phyloP scores from a whole-genome alignment of 306 rosid genomes.

The Fragaria vesca region DNA sequence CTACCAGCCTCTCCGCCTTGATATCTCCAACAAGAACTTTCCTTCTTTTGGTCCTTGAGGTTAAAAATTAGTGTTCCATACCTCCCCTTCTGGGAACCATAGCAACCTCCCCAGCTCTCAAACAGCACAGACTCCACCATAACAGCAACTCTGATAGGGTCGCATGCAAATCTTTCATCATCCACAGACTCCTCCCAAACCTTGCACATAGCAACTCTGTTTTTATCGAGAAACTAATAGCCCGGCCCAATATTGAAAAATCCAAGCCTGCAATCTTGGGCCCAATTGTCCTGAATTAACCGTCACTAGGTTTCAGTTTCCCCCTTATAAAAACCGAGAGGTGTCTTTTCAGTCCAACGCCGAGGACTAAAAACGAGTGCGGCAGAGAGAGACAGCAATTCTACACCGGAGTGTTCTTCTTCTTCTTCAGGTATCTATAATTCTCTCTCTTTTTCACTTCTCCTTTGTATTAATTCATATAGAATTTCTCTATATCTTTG shows the following conservation, averaged over 20 bases:
- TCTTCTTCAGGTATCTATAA: not conserved
- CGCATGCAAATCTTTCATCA: conserved; percentile 58
- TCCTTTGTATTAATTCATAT: no score
- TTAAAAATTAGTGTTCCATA: conserved; percentile 84
- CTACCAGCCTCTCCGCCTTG: conserved; percentile 54
- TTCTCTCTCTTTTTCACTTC: not conserved
- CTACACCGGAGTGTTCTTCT: not conserved
- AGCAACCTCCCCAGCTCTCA: conserved; percentile 90
- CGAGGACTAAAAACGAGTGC: not conserved
- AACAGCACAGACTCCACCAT: conserved; percentile 78
- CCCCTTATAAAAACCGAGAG: not conserved
- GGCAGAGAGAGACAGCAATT: not conserved
- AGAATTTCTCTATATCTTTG: not conserved
- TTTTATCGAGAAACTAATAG: no score
- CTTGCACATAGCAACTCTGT: conserved; percentile 51
- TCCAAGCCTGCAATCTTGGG: not conserved
- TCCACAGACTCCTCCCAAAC: conserved; percentile 72
- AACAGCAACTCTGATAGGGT: conserved; percentile 86
- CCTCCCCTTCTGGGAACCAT: conserved; percentile 77
- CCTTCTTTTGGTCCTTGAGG: conserved; percentile 82
- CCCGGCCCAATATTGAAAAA: not conserved
- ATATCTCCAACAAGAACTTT: conserved; percentile 75
- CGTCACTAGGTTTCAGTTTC: not conserved
- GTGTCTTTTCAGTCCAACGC: not conserved
- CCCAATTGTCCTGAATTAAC: not conserved